phyloP scores from a whole-genome alignment of 306 rosid genomes.

The Vigna hirtella region DNA sequence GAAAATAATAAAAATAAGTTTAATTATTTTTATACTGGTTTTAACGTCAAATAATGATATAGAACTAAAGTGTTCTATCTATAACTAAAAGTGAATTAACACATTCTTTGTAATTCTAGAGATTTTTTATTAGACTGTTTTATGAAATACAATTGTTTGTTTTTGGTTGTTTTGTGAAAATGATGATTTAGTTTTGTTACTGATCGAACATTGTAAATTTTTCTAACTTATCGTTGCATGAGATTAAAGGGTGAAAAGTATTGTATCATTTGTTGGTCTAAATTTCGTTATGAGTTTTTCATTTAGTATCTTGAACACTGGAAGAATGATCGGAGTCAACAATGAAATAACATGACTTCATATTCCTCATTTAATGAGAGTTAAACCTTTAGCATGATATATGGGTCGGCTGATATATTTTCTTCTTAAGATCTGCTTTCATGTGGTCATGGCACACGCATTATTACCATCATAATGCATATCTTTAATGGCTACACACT shows the following conservation, averaged over 20 bases:
- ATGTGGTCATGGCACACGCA: conserved; percentile 18
- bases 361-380: conserved; percentile 14
- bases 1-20: neutral
- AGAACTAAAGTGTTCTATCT: neutral
- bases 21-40: neutral
- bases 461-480: conserved; percentile 41
- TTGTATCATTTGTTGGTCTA: neutral
- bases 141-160: neutral
- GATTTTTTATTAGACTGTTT: neutral
- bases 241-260: too few relatives aligned
- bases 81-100: neutral
- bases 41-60: neutral
- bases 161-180: neutral
- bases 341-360: neutral
- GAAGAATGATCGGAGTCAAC: neutral
- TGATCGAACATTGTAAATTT: too few relatives aligned
- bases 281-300: neutral
- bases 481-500: conserved; percentile 41
- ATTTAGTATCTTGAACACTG: neutral
- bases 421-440: conserved; percentile 19
- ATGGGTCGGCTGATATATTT: conserved; percentile 1
- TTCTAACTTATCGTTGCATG: too few relatives aligned
- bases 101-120: too few relatives aligned
- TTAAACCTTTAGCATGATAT: conserved; percentile 11
- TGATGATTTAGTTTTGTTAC: neutral